Conservation (phyloP, 257 asterid species). For the Solanum infundibuliforme region DNA sequence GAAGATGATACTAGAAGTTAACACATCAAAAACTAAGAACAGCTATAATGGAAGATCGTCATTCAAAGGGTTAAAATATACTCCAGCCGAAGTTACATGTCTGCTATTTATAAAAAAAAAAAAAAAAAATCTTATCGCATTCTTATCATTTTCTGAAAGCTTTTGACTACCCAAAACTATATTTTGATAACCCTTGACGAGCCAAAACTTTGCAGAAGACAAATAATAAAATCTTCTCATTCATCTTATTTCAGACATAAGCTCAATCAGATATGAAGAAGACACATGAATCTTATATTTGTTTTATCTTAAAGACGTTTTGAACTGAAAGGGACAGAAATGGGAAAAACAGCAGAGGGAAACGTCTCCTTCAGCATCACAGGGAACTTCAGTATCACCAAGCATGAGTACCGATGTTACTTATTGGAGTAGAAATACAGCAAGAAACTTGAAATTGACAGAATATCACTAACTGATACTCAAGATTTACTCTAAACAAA, state of each 20-base stretch:
- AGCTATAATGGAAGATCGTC: background rate
- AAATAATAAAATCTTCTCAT: background rate
- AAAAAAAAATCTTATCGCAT: background rate
- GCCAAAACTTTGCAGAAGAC: background rate
- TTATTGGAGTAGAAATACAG: background rate
- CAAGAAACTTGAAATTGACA: background rate
- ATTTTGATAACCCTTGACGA: background rate
- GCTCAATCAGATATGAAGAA: background rate
- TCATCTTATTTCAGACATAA: background rate
- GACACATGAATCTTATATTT: background rate
- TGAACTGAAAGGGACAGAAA: background rate
- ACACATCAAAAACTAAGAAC: background rate
- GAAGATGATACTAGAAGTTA: background rate
- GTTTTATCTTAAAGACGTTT: background rate
- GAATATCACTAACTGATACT: background rate
- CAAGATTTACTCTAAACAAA: background rate
- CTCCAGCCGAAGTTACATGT: background rate
- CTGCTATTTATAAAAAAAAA: background rate
- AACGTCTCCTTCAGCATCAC: background rate
- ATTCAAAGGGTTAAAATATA: background rate
- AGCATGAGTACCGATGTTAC: background rate
- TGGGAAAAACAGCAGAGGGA: background rate
- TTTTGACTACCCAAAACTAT: background rate
- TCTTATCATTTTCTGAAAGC: background rate
- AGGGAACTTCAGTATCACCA: background rate